Conservation (phyloP, 768 basidiomycete genomes). For the Austroboletus eburneus region DNA sequence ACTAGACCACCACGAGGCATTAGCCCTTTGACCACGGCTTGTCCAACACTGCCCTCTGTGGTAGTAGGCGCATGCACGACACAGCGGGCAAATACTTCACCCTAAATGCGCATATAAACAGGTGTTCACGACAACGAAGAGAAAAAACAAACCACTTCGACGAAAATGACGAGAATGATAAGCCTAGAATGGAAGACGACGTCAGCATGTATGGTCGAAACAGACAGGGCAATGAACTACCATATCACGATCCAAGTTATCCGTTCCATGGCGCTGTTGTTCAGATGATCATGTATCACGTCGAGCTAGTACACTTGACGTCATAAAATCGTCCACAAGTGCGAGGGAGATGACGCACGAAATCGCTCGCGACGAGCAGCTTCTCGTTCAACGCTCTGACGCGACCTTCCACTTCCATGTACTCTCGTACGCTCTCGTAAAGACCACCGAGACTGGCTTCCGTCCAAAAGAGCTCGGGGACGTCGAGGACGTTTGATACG, state of each 20-base stretch:
- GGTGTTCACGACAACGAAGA: no score
- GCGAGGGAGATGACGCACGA: conserved; percentile 49
- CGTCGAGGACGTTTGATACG: conserved; percentile 89
- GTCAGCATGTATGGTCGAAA: no score
- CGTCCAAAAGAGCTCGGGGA: conserved; percentile 92
- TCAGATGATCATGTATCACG: conserved; percentile 90
- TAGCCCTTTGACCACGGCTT: conserved; percentile 7
- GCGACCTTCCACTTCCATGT: conserved; percentile 85
- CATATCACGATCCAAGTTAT: conserved; percentile 82
- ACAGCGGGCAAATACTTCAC: conserved; percentile 77
- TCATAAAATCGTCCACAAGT: neutral
- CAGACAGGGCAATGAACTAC: no score
- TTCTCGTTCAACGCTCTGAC: conserved; percentile 88
- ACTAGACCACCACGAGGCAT: conserved; percentile 25
- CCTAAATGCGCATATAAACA: conserved; percentile 36
- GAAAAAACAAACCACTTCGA: conserved; percentile 61
- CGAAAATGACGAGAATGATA: conserved; percentile 85
- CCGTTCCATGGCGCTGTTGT: conserved; percentile 83
- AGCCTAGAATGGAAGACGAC: conserved; percentile 49
- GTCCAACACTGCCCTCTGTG: neutral
- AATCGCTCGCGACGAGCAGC: conserved; percentile 79
- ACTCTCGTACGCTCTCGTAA: conserved; percentile 91
- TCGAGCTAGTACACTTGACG: conserved; percentile 54
- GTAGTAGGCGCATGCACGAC: conserved; percentile 48
- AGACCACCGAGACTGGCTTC: conserved; percentile 86